Conservation (phyloP, 2,329 filamentous ascomycete species). For the Hypoxylon sp. region DNA sequence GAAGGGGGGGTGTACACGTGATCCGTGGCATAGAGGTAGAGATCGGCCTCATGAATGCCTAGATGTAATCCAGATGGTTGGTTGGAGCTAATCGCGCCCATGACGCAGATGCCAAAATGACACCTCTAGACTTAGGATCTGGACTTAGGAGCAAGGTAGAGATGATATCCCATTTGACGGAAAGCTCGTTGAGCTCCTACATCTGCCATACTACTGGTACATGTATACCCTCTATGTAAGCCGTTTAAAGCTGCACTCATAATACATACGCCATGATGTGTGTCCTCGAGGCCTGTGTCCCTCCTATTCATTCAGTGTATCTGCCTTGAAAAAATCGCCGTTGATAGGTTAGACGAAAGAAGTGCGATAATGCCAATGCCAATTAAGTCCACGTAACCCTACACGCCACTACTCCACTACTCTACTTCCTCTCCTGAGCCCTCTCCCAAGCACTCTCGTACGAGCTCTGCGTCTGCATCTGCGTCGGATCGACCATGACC, state of each 20-base stretch:
- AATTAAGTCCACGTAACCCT: neutral
- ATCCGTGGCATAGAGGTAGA: neutral
- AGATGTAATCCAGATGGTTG: conserved; percentile 2
- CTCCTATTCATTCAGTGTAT: conserved; percentile 8
- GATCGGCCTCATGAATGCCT: neutral
- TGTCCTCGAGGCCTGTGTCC: conserved; percentile 9
- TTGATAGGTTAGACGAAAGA: conserved; percentile 10
- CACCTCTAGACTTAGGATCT: neutral
- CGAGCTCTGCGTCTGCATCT: conserved; percentile 56
- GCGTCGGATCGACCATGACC: conserved; percentile 64
- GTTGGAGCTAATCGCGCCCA: neutral
- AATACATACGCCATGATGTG: conserved; percentile 29
- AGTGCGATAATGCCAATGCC: conserved; percentile 5
- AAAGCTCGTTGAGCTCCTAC: conserved; percentile 7
- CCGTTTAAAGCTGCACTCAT: conserved; percentile 23
- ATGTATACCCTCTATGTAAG: conserved; percentile 20
- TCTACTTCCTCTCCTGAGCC: conserved; percentile 63
- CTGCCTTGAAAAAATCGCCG: neutral
- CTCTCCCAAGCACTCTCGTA: conserved; percentile 81
- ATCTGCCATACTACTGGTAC: conserved; percentile 17
- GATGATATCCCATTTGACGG: conserved; percentile 7
- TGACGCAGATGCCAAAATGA: neutral
- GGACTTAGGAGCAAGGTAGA: conserved; percentile 10
- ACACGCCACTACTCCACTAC: neutral
- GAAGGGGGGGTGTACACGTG: neutral